Conservation (phyloP, 1,284 basidiomycete species). For the Microbotryum intermedium region DNA sequence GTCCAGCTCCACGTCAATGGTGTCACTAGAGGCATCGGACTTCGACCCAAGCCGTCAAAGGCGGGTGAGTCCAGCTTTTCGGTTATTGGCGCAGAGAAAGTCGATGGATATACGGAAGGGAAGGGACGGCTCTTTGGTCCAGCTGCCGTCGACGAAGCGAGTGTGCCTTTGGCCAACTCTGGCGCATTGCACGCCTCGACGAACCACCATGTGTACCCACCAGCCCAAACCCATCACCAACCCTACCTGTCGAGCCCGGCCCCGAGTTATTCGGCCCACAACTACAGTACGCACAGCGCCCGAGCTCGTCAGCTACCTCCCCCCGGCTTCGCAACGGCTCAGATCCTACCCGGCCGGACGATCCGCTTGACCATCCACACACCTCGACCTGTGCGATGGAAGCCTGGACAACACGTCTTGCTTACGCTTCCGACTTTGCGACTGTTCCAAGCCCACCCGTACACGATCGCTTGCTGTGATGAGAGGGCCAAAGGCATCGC, state of each 20-base stretch:
- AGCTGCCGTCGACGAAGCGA: not conserved
- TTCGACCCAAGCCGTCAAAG: not conserved
- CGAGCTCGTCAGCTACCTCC: slow-evolving; percentile 43
- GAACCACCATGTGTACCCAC: not conserved
- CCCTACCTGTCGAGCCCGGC: not conserved
- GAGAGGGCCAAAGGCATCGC: slow-evolving; percentile 40
- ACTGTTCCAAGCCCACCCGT: slow-evolving; percentile 64
- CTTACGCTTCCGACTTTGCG: slow-evolving; percentile 64
- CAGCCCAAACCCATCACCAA: not conserved
- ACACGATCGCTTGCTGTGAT: slow-evolving; percentile 66
- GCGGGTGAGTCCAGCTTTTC: slow-evolving; percentile 3
- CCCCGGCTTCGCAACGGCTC: slow-evolving; percentile 63
- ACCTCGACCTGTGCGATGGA: slow-evolving; percentile 56
- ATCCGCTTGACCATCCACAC: slow-evolving; percentile 63
- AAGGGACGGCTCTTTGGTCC: slow-evolving; percentile 5
- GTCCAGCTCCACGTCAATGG: slow-evolving; percentile 59
- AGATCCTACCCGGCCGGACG: slow-evolving; percentile 67
- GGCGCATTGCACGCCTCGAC: not conserved
- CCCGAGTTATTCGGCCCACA: not conserved
- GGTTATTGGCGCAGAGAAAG: slow-evolving; percentile 9
- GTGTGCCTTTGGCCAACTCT: slow-evolving; percentile 2
- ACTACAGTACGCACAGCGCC: not conserved
- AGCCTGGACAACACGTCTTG: slow-evolving; percentile 70
- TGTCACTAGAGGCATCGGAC: slow-evolving; percentile 37
- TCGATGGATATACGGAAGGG: slow-evolving; percentile 2